Base-by-base conservation (phyloP, 176 grass and related monocot species). In the Aegilops longissima region DNA sequence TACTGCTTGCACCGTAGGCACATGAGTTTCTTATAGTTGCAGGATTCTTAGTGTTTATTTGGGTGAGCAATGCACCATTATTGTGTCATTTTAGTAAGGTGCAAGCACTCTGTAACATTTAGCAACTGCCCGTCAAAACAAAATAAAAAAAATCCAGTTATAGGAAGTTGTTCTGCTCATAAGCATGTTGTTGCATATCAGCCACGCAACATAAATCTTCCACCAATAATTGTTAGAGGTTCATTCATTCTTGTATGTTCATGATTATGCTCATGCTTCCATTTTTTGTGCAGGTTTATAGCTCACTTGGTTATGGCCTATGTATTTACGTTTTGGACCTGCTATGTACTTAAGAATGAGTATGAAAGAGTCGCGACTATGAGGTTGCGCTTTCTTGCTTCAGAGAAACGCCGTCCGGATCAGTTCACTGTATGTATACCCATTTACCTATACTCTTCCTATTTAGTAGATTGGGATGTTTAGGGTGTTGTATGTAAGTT, bases 291-390 rank as follows among this genome's bases (percentile, higher is more conserved):
- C 92, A 99, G 97, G 81, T 96, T 99, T 83, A 86, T 88, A 71
- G 79, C 92, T 80, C 97, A 99, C 73, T 78, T 96, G 87, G 12
- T 66, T 76, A 90, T 99, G 94, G 87, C 89, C 65, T 99, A 99
- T 90, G 85, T 16, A 8, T 93, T 99, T 87, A 96, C 94, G 63
- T 99, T 99, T 93, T 99, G 97, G 97, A 96, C 97, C 47, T 99
- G 92, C 70, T 99, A 96, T 89, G 82, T 99, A 65, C 82, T 99
- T 78, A 27, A 82, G 9, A 87, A 84, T 34, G 97, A 99, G 77
- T 99, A 99, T 80, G 85, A 91, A 88, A 93, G 90, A 72, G 86
- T 99, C 35, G 49, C 90, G 8, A 86, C 87, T 11, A 84, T 99
- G 97, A 99, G 97, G 77, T 59, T 99, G 61, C 27, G 87, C 87